A percentile compares a stretch with the other conserved stretches of the same genome.
Conservation (phyloP, 2,329 filamentous ascomycete genomes). For the Verticillium nonalfalfae region DNA sequence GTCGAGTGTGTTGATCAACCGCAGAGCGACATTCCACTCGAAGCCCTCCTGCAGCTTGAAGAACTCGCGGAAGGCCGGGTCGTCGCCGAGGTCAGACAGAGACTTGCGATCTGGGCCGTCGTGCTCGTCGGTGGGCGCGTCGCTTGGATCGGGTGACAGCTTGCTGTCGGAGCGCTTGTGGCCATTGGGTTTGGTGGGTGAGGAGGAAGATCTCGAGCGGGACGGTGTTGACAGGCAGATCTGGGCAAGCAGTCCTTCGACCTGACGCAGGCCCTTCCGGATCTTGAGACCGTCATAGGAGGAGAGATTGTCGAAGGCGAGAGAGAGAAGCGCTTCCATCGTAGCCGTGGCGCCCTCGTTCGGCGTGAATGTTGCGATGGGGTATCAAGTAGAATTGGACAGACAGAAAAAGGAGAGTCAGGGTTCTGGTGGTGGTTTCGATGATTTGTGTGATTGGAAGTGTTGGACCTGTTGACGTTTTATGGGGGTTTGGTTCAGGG, state of each 20-base stretch:
- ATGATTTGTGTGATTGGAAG: background rate
- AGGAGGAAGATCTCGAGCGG: background rate
- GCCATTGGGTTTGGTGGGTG: background rate
- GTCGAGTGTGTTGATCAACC: conserved; percentile 80
- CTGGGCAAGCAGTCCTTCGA: conserved; percentile 88
- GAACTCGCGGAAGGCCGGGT: conserved; percentile 91
- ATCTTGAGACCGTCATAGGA: conserved; percentile 87
- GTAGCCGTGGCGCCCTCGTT: conserved; percentile 13
- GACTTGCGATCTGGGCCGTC: conserved; percentile 42
- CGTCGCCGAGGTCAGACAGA: conserved; percentile 64
- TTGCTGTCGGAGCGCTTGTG: conserved; percentile 2
- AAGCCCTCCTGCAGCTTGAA: conserved; percentile 96
- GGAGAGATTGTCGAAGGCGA: conserved; percentile 94
- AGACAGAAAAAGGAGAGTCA: conserved; percentile 7
- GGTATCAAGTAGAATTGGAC: conserved; percentile 1
- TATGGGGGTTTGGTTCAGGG: background rate
- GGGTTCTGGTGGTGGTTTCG: conserved; percentile 2
- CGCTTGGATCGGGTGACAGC: conserved; percentile 9
- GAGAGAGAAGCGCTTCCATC: conserved; percentile 89
- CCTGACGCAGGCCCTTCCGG: conserved; percentile 87
- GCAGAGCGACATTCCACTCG: conserved; percentile 92
- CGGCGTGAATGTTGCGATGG: conserved; percentile 9
- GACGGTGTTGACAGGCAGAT: conserved; percentile 66
- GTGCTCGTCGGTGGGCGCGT: conserved; percentile 29
- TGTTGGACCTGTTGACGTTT: background rate